Conservation (phyloP, 768 basidiomycete species). For the Rubroboletus satanas region DNA sequence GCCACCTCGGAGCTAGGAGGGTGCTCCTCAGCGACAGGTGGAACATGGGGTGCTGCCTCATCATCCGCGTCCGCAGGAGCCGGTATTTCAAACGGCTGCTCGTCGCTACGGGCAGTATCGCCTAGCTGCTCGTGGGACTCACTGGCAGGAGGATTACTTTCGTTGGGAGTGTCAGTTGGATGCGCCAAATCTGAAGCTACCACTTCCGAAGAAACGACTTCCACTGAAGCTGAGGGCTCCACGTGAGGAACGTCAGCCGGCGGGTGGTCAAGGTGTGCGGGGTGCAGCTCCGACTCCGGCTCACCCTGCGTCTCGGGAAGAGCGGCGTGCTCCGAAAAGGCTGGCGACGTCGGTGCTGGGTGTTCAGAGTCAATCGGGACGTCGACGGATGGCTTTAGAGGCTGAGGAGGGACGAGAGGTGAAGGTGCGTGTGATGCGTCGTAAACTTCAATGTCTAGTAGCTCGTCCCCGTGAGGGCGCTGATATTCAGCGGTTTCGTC, state of each 20-base stretch:
- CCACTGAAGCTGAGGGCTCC: slow-evolving; percentile 11
- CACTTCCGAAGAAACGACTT: slow-evolving; percentile 5
- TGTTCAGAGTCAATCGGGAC: slow-evolving; percentile 17
- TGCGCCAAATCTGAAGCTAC: slow-evolving; percentile 1
- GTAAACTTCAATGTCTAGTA: slow-evolving; percentile 39
- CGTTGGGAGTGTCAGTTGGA: slow-evolving; percentile 5
- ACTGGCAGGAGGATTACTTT: slow-evolving; percentile 8
- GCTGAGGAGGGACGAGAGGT: slow-evolving; percentile 19
- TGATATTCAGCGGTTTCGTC: slow-evolving; percentile 31
- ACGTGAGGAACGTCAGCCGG: slow-evolving; percentile 16
- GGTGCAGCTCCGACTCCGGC: slow-evolving; percentile 10
- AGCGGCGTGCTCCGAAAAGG: slow-evolving; percentile 6
- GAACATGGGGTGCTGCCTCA: slow-evolving; percentile 3
- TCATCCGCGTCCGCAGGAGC: slow-evolving; percentile 1
- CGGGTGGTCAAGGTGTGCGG: slow-evolving; percentile 14
- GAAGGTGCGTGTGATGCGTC: slow-evolving; percentile 36
- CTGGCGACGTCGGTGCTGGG: neutral
- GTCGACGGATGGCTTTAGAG: slow-evolving; percentile 15
- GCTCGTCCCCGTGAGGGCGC: slow-evolving; percentile 24
- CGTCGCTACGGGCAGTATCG: slow-evolving; percentile 3
- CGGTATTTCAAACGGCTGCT: slow-evolving; percentile 5
- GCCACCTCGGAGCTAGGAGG: slow-evolving; percentile 4
- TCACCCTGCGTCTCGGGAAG: slow-evolving; percentile 4
- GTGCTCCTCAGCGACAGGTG: slow-evolving; percentile 4
- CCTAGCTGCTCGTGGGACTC: slow-evolving; percentile 20